A percentile compares a stretch with the other conserved stretches of the same genome.
phyloP scores from a whole-genome alignment of 2,329 filamentous ascomycete species.

The Periconia macrospinosa region DNA sequence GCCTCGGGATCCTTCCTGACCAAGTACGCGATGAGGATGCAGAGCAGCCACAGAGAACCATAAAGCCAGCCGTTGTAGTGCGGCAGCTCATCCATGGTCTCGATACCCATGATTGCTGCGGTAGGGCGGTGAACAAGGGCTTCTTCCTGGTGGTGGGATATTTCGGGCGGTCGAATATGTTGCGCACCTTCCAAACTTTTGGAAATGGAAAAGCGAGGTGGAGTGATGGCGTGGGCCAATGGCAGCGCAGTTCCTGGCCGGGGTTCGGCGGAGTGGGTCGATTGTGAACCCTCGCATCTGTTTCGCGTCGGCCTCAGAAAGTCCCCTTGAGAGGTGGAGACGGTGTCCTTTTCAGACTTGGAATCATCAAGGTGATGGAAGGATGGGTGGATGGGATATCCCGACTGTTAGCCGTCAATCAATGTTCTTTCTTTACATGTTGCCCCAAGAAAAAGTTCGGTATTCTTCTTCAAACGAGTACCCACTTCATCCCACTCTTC shows the following conservation, averaged over 20 bases:
- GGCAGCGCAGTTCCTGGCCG: neutral
- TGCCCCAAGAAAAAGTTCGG: no score
- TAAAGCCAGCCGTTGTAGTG: conserved; percentile 25
- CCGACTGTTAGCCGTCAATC: no score
- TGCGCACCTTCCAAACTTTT: neutral
- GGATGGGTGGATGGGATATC: no score
- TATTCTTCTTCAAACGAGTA: no score
- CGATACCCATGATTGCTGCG: conserved; percentile 3
- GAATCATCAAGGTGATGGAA: neutral
- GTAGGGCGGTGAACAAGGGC: neutral
- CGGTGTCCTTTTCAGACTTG: neutral
- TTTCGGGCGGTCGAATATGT: neutral
- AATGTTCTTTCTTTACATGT: no score
- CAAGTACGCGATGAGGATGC: conserved; percentile 13
- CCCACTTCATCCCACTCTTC: no score
- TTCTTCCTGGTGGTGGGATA: neutral
- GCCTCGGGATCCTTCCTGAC: conserved; percentile 40
- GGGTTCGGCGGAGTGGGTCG: neutral
- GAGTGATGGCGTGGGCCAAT: neutral
- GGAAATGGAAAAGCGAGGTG: neutral
- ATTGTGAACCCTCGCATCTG: neutral
- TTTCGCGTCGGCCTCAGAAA: neutral
- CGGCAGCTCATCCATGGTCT: conserved; percentile 30
- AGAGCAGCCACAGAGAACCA: conserved; percentile 24
- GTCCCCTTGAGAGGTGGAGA: neutral